A percentile compares a stretch with the other conserved stretches of the same genome.
phyloP scores from a whole-genome alignment of 495 filamentous ascomycete genomes.

The Neurospora sp. region DNA sequence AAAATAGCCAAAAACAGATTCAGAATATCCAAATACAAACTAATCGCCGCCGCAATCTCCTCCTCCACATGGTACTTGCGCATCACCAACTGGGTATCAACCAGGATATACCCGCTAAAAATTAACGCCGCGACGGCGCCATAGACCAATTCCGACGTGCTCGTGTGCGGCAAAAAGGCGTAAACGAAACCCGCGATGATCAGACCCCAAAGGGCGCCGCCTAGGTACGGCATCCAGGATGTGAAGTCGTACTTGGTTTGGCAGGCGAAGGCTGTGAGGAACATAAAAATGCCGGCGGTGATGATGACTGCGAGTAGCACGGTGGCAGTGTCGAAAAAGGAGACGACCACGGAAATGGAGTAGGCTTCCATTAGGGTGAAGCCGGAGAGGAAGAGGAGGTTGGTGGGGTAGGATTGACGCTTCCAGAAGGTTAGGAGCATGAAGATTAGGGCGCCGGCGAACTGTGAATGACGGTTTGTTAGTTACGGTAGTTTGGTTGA shows the following conservation, averaged over 20 bases:
- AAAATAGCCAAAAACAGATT: slow-evolving; percentile 93
- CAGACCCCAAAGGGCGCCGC: slow-evolving; percentile 78
- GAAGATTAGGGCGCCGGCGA: slow-evolving; percentile 71
- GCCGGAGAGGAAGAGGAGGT: slow-evolving; percentile 80
- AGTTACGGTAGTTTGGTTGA: slow-evolving; percentile 6
- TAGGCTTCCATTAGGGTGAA: slow-evolving; percentile 95
- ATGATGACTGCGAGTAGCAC: slow-evolving; percentile 86
- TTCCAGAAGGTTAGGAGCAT: slow-evolving; percentile 94
- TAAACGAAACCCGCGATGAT: slow-evolving; percentile 88
- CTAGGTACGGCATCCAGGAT: slow-evolving; percentile 89
- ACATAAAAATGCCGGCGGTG: slow-evolving; percentile 87
- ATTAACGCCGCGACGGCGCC: slow-evolving; percentile 70
- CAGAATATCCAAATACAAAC: slow-evolving; percentile 90
- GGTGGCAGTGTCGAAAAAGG: slow-evolving; percentile 69
- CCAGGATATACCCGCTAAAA: slow-evolving; percentile 88
- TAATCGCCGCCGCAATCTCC: slow-evolving; percentile 94
- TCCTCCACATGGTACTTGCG: slow-evolving; percentile 95
- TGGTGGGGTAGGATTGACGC: slow-evolving; percentile 89
- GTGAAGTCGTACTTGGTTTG: slow-evolving; percentile 99
- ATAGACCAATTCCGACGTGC: slow-evolving; percentile 72
- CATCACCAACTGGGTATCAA: slow-evolving; percentile 93
- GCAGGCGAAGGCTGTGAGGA: slow-evolving; percentile 87
- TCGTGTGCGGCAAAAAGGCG: slow-evolving; percentile 70
- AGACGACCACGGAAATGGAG: slow-evolving; percentile 80
- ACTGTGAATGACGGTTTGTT: slow-evolving; percentile 12